Conservation (phyloP, 192 early-diverging fungal species). For the Rhizoclosmatium globosum region DNA sequence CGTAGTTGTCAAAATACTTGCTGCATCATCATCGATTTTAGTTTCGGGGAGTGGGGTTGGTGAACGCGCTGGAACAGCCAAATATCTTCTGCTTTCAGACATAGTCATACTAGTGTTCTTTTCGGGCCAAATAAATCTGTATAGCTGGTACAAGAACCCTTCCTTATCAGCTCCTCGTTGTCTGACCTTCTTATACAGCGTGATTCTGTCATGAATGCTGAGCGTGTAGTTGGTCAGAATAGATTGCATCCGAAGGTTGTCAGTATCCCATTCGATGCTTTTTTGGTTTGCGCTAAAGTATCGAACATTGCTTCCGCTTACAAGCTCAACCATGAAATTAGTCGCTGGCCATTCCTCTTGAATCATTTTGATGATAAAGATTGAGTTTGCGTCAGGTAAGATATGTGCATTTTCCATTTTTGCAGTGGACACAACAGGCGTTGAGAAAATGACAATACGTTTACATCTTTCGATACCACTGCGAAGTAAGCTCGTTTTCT, state of each 20-base stretch:
- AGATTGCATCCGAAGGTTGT: constrained; percentile 58
- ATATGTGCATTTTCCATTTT: constrained; percentile 32
- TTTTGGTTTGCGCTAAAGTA: constrained; percentile 44
- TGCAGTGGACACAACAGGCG: constrained; percentile 22
- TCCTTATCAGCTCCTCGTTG: constrained; percentile 41
- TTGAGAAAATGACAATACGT: constrained; percentile 57
- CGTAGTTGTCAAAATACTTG: neutral
- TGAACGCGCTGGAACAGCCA: neutral
- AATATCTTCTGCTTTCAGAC: neutral
- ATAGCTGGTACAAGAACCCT: constrained; percentile 41
- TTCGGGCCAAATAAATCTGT: constrained; percentile 39
- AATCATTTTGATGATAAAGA: constrained; percentile 64
- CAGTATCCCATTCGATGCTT: constrained; percentile 49
- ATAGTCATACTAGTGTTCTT: neutral
- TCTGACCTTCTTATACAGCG: constrained; percentile 54
- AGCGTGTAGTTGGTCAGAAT: constrained; percentile 62
- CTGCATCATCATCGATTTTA: neutral
- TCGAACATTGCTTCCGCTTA: constrained; percentile 56
- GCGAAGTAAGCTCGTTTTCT: constrained; percentile 46
- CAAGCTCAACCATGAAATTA: constrained; percentile 56
- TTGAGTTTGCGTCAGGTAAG: constrained; percentile 56
- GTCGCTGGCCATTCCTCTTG: constrained; percentile 59
- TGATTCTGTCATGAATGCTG: constrained; percentile 51
- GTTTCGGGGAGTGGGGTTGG: neutral
- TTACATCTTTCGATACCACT: constrained; percentile 49